Conservation (phyloP, 148 eudicot species). For the Fagopyrum homotropicum region DNA sequence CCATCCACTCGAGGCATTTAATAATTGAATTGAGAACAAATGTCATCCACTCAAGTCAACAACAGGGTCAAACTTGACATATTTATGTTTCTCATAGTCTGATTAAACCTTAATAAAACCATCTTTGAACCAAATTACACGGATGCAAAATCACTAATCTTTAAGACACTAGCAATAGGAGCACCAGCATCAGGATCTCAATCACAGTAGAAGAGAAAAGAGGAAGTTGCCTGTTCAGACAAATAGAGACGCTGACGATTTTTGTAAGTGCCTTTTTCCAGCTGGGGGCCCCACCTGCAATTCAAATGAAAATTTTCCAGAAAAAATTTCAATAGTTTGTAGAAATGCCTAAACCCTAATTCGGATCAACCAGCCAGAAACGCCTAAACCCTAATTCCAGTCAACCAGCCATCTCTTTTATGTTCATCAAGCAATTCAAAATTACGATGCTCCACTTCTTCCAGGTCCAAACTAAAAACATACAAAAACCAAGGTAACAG, state of each 20-base stretch:
- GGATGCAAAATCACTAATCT: neutral
- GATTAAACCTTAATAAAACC: neutral
- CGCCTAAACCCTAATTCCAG: neutral
- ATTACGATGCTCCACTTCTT: neutral
- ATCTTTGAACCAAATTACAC: neutral
- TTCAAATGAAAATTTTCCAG: neutral
- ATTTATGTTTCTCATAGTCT: neutral
- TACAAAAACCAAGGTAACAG: neutral
- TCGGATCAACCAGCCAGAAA: neutral
- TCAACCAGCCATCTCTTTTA: neutral
- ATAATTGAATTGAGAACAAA: neutral
- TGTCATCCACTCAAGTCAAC: neutral
- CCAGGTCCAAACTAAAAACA: neutral
- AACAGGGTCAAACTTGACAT: neutral
- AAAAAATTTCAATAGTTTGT: neutral
- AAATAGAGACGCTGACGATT: conserved; percentile 84
- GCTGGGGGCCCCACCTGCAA: conserved; percentile 82
- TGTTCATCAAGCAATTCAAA: neutral
- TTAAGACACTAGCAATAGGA: neutral
- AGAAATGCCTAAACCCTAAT: neutral
- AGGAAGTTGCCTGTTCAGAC: conserved; percentile 65
- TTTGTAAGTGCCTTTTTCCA: conserved; percentile 66
- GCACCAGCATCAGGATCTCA: neutral
- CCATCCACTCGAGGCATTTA: neutral
- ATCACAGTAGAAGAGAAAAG: neutral